Conservation (phyloP, 371 early-diverging fungal species). For the Blyttiomyces sp. region DNA sequence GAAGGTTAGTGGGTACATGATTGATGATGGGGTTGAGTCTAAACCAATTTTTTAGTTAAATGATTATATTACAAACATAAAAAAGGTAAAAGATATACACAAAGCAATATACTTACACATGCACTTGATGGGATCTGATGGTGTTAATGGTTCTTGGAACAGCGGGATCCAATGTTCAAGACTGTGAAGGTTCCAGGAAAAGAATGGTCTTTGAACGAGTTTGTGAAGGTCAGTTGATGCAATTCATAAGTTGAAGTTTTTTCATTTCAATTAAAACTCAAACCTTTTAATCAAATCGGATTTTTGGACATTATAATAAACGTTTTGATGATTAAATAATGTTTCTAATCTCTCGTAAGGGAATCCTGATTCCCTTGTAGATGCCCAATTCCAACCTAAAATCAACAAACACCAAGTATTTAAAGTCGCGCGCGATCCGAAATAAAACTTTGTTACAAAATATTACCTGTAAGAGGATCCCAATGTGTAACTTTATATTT, state of each 20-base stretch:
- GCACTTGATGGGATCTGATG: slow-evolving; percentile 4
- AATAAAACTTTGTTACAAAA: background rate
- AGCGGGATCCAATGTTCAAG: slow-evolving; percentile 30
- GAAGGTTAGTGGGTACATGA: slow-evolving; percentile 3
- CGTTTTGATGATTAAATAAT: slow-evolving; percentile 35
- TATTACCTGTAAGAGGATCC: slow-evolving; percentile 35
- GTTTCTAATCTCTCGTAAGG: slow-evolving; percentile 27
- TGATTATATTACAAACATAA: background rate
- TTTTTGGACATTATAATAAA: slow-evolving; percentile 39
- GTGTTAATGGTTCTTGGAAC: slow-evolving; percentile 4
- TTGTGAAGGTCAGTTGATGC: background rate
- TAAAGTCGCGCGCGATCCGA: background rate
- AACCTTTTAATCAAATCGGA: slow-evolving; percentile 17
- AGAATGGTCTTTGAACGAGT: slow-evolving; percentile 17
- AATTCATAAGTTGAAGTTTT: no score
- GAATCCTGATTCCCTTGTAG: slow-evolving; percentile 6
- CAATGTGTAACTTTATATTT: slow-evolving; percentile 29
- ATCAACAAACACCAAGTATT: background rate
- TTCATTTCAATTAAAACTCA: background rate
- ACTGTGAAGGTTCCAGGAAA: slow-evolving; percentile 34
- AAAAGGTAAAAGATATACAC: no score
- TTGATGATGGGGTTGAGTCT: slow-evolving; percentile 9
- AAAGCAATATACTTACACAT: slow-evolving; percentile 33
- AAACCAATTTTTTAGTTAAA: background rate
- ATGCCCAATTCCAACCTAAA: slow-evolving; percentile 6